Percentiles rank a stretch among this genome's conserved stretches.
Evolutionary conservation across 2,329 filamentous ascomycete genomes (phyloP).

Genomic region (Botrytis sinoallii): DNA sequence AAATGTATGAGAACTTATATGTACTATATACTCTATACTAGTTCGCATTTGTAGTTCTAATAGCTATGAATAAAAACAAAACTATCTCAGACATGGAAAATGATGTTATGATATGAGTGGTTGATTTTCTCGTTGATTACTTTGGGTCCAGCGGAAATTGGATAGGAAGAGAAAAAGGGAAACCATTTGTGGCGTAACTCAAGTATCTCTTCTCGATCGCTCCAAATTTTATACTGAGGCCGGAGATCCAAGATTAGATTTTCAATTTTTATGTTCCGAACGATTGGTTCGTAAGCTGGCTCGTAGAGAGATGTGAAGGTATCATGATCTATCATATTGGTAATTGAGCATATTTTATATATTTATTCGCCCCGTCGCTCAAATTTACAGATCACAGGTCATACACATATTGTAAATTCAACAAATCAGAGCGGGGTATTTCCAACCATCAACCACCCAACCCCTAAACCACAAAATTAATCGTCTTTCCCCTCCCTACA

Average conservation of each 20-base stretch:
- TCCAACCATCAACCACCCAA: not conserved
- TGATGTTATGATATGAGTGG: not conserved
- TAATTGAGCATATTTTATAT: not conserved
- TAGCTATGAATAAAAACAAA: not conserved
- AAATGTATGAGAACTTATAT: not conserved
- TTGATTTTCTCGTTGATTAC: not conserved
- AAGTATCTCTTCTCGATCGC: not conserved
- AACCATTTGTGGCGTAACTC: not conserved
- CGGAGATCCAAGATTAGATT: too few relatives aligned
- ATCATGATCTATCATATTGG: not conserved
- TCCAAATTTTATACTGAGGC: not conserved
- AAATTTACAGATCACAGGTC: not conserved
- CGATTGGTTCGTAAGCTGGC: not conserved
- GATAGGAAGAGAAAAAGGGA: too few relatives aligned
- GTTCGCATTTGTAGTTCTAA: not conserved
- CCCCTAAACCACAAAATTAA: constrained; percentile 65
- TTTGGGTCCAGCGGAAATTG: too few relatives aligned
- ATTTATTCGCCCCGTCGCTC: not conserved
- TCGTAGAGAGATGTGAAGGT: not conserved
- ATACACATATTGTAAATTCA: not conserved
- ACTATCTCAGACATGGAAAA: not conserved
- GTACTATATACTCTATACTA: not conserved
- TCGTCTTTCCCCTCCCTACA: constrained; percentile 62
- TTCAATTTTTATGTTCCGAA: not conserved
- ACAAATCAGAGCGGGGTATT: not conserved